A percentile compares a stretch with the other conserved stretches of the same genome.
Evolutionary conservation across 2,329 filamentous ascomycete species (phyloP).

Genomic region (Ascochyta pisi): DNA sequence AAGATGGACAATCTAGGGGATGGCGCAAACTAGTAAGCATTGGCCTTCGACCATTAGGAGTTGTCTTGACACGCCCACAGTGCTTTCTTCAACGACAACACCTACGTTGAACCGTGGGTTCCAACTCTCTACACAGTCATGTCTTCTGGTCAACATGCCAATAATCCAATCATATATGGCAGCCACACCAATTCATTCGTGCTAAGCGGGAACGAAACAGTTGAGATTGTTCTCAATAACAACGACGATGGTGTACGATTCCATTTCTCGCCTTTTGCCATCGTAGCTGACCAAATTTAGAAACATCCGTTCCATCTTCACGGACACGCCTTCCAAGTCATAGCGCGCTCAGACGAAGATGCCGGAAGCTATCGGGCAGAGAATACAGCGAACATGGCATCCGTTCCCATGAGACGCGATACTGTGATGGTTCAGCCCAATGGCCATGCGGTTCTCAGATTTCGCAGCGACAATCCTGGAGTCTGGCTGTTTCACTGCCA

Average conservation of each 20-base stretch:
- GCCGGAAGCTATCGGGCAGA: slow-evolving; percentile 56
- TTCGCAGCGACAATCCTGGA: slow-evolving; percentile 59
- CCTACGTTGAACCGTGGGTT: slow-evolving; percentile 75
- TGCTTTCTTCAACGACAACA: slow-evolving; percentile 71
- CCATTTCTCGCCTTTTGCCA: slow-evolving; percentile 57
- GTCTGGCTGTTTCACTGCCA: slow-evolving; percentile 45
- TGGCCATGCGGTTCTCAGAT: slow-evolving; percentile 62
- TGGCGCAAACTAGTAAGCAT: slow-evolving; percentile 67
- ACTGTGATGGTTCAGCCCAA: slow-evolving; percentile 62
- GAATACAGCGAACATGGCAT: slow-evolving; percentile 24
- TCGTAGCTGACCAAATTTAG: background rate
- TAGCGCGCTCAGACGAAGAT: slow-evolving; percentile 41
- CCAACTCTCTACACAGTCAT: slow-evolving; percentile 79
- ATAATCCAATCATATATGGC: slow-evolving; percentile 54
- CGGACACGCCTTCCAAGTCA: slow-evolving; percentile 50
- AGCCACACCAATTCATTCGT: slow-evolving; percentile 64
- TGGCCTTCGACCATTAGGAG: too few species aligned
- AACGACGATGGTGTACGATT: slow-evolving; percentile 62
- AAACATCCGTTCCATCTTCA: slow-evolving; percentile 74
- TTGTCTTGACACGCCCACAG: slow-evolving; percentile 25
- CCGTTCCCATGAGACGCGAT: slow-evolving; percentile 59
- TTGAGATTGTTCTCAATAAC: slow-evolving; percentile 79
- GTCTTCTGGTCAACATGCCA: slow-evolving; percentile 58
- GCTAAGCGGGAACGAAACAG: slow-evolving; percentile 67
- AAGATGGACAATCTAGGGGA: slow-evolving; percentile 71